phyloP scores from a whole-genome alignment of 495 filamentous ascomycete species.

The Neurospora africana region DNA sequence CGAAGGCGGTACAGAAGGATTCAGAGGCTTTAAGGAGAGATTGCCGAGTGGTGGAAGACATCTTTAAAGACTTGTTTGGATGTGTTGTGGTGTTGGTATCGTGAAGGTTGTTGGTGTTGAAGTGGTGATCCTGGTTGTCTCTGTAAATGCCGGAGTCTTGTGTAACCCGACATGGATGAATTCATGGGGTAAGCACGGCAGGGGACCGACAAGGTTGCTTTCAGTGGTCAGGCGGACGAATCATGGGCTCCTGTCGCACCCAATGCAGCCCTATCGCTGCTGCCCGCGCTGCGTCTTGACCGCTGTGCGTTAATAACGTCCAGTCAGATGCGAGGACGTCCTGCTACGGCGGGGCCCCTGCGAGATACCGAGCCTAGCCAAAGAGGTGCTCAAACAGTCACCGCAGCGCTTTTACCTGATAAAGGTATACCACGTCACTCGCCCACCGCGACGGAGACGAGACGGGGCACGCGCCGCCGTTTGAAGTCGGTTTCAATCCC shows the following conservation, averaged over 20 bases:
- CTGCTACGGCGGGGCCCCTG: background rate
- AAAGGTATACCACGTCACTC: background rate
- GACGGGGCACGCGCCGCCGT: background rate
- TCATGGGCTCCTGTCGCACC: background rate
- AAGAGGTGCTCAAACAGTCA: background rate
- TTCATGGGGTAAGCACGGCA: background rate
- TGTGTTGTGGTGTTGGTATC: background rate
- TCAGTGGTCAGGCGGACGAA: background rate
- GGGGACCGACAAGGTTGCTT: background rate
- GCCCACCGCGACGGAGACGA: background rate
- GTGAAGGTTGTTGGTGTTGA: background rate
- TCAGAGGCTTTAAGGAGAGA: constrained; percentile 33
- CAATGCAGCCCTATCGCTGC: background rate
- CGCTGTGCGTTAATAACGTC: background rate
- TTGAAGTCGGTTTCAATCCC: background rate
- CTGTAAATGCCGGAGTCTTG: background rate
- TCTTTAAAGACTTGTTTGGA: background rate
- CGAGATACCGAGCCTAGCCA: background rate
- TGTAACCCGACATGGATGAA: background rate
- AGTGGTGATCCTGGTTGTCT: background rate
- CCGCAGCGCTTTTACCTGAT: background rate
- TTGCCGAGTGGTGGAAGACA: constrained; percentile 7
- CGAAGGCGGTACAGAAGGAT: constrained; percentile 39
- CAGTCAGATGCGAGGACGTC: background rate
- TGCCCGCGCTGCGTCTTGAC: background rate